These are phyloP conservation scores for Chamaenerion angustifolium DNA, from an alignment of 345 rosid species.

Conservation along the genomic window DNA sequence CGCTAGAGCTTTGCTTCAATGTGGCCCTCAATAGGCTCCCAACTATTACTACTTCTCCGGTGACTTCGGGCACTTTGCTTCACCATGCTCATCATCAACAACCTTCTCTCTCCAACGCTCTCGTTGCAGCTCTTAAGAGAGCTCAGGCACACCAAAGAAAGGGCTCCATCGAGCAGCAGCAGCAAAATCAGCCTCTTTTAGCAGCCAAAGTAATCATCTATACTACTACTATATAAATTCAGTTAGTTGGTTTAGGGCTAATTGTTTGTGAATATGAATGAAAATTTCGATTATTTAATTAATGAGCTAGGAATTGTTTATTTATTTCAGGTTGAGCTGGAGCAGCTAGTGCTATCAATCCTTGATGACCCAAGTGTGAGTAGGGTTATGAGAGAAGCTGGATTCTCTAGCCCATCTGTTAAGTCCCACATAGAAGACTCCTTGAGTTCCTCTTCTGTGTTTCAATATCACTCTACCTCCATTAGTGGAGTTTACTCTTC, in stretches of 20 bases:
- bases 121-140: conserved; percentile 60
- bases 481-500: conserved; percentile 57
- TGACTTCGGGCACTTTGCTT: too few relatives aligned
- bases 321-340: conserved; percentile 34
- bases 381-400: conserved; percentile 23
- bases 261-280: too few relatives aligned
- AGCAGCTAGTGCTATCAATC: conserved; percentile 58
- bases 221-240: too few relatives aligned
- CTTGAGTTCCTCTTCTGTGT: conserved; percentile 5
- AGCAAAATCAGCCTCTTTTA: conserved; percentile 53
- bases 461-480: not conserved
- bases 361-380: conserved; percentile 80
- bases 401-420: conserved; percentile 28
- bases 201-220: conserved; percentile 22
- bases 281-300: too few relatives aligned
- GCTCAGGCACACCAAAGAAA: conserved; percentile 77
- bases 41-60: conserved; percentile 21
- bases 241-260: too few relatives aligned
- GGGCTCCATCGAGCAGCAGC: conserved; percentile 45
- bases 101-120: conserved; percentile 61
- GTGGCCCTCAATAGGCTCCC: conserved; percentile 71
- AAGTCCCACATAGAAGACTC: conserved; percentile 23
- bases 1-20: conserved; percentile 73
- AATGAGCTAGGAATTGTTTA: too few relatives aligned
- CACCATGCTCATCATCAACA: conserved; percentile 10